phyloP scores from a whole-genome alignment of 1,284 basidiomycete genomes.

The Omphalotus olearius region DNA sequence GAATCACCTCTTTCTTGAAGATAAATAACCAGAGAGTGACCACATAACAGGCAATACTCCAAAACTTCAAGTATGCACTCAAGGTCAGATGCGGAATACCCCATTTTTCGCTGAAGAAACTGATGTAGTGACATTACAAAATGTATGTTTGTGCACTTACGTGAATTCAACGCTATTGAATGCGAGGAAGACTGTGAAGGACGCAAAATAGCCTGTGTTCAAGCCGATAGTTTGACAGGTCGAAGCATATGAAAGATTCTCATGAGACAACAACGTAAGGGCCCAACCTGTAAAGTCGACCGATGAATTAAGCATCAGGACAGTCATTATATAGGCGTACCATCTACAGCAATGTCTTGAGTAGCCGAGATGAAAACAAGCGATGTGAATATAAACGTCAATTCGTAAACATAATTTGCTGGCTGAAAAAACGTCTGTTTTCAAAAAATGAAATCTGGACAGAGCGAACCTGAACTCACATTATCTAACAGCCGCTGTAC shows the following conservation, averaged over 20 bases:
- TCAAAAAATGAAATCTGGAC: conserved; percentile 13
- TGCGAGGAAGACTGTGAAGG: conserved; percentile 96
- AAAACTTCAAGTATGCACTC: conserved; percentile 84
- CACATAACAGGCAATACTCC: conserved; percentile 74
- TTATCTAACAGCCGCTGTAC: conserved; percentile 80
- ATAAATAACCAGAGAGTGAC: conserved; percentile 88
- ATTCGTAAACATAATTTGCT: conserved; percentile 71
- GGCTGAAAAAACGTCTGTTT: conserved; percentile 46
- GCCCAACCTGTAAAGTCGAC: conserved; percentile 75
- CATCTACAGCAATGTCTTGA: conserved; percentile 98
- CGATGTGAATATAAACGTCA: conserved; percentile 87
- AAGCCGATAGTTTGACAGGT: conserved; percentile 98
- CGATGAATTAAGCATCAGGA: conserved; percentile 9
- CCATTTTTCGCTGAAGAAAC: conserved; percentile 62
- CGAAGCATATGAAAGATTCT: conserved; percentile 94
- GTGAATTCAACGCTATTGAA: conserved; percentile 93
- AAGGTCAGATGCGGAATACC: conserved; percentile 83
- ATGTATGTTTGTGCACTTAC: conserved; percentile 44
- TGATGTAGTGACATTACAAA: conserved; percentile 9
- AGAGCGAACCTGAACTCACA: conserved; percentile 43
- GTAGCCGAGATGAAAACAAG: conserved; percentile 96
- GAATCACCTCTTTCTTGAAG: conserved; percentile 82
- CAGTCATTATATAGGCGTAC: conserved; percentile 31
- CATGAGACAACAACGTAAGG: conserved; percentile 91
- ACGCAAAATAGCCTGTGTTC: conserved; percentile 94